Evolutionary conservation across 1,284 basidiomycete genomes (phyloP).

Genomic region (Omphalotus olearius): DNA sequence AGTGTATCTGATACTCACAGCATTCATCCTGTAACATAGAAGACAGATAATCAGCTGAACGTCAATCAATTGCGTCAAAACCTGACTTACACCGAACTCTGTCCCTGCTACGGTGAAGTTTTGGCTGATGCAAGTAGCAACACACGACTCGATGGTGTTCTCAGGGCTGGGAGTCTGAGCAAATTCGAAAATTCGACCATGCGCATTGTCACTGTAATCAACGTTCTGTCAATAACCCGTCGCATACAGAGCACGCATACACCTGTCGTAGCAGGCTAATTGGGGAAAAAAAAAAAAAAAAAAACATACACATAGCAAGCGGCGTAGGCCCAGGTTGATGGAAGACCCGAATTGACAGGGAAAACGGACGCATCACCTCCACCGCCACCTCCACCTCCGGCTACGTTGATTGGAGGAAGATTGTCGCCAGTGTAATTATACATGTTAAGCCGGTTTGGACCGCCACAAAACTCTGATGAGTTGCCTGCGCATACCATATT

Average conservation of each 20-base stretch:
- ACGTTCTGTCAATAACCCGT: background rate
- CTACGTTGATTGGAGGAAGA: conserved; percentile 37
- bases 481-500: conserved; percentile 43
- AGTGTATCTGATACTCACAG: conserved; percentile 37
- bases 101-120: conserved; percentile 46
- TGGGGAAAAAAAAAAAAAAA: background rate
- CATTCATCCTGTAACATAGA: conserved; percentile 37
- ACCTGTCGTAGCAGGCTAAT: background rate
- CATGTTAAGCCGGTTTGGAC: conserved; percentile 50
- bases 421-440: conserved; percentile 64
- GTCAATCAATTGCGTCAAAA: background rate
- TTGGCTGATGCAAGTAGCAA: conserved; percentile 35
- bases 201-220: conserved; percentile 42
- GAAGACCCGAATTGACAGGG: conserved; percentile 44
- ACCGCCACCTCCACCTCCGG: conserved; percentile 35
- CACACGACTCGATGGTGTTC: conserved; percentile 44
- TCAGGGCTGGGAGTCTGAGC: conserved; percentile 25
- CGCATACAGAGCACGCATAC: background rate
- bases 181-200: conserved; percentile 44
- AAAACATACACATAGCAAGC: conserved; percentile 56
- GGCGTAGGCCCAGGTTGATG: conserved; percentile 43
- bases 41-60: conserved; percentile 5
- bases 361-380: conserved; percentile 31
- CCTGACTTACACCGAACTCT: conserved; percentile 34
- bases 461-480: conserved; percentile 56